These are phyloP conservation scores for Fusarium staphyleae DNA, from an alignment of 2,329 filamentous ascomycete species.

Conservation along the genomic window DNA sequence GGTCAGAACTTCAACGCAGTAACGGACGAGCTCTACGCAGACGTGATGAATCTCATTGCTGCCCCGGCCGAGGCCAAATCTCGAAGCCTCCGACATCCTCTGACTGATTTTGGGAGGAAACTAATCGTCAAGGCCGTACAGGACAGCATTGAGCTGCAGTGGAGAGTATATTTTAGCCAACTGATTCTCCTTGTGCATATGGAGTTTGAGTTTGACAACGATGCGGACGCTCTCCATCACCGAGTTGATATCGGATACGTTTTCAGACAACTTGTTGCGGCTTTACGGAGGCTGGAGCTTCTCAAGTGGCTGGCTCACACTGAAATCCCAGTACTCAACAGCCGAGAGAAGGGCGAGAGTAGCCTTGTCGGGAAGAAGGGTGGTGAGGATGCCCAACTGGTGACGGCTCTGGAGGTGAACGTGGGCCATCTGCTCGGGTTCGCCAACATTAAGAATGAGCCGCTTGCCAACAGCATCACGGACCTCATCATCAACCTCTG, in stretches of 20 bases:
- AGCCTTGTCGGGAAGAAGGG: constrained; percentile 49
- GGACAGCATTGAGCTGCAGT: constrained; percentile 77
- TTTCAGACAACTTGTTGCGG: constrained; percentile 72
- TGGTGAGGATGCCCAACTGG: constrained; percentile 55
- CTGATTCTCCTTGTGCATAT: constrained; percentile 85
- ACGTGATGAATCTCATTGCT: constrained; percentile 56
- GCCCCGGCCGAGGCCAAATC: constrained; percentile 55
- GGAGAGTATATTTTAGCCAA: constrained; percentile 80
- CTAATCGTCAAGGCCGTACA: constrained; percentile 78
- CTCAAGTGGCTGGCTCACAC: constrained; percentile 71
- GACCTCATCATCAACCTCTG: constrained; percentile 72
- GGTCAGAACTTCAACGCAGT: constrained; percentile 70
- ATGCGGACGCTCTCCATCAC: constrained; percentile 68
- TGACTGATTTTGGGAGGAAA: constrained; percentile 79
- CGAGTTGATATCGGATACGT: constrained; percentile 72
- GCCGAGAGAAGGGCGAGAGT: constrained; percentile 48
- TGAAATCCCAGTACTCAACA: constrained; percentile 59
- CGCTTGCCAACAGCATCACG: constrained; percentile 67
- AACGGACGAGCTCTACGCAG: constrained; percentile 61
- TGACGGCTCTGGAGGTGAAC: constrained; percentile 67
- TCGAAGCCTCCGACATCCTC: constrained; percentile 56
- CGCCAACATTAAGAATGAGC: constrained; percentile 56
- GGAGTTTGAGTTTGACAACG: constrained; percentile 79
- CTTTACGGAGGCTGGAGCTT: constrained; percentile 78
- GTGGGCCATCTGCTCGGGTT: constrained; percentile 70